A percentile compares a stretch with the other conserved stretches of the same genome.
phyloP scores from a whole-genome alignment of 768 basidiomycete genomes.

The Rhodotorula toruloides region DNA sequence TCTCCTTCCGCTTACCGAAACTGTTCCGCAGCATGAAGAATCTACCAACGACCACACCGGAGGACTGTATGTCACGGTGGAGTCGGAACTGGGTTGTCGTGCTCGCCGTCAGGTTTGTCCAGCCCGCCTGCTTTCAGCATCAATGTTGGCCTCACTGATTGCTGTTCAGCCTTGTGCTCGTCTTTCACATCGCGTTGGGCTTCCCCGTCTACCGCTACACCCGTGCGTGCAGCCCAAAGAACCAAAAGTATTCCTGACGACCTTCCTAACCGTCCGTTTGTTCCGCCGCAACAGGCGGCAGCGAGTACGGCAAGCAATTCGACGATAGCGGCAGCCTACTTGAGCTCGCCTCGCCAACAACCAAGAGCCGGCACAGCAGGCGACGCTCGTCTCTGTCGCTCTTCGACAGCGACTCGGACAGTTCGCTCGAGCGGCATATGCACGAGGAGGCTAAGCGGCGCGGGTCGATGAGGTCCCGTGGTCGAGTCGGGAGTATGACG shows the following conservation, averaged over 20 bases:
- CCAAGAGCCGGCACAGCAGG: too few relatives aligned
- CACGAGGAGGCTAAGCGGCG: too few relatives aligned
- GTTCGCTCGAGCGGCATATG: too few relatives aligned
- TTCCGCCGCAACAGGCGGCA: too few relatives aligned
- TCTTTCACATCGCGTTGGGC: conserved; percentile 12
- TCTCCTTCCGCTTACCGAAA: not conserved
- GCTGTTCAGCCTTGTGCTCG: not conserved
- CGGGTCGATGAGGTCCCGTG: too few relatives aligned
- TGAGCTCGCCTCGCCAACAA: too few relatives aligned
- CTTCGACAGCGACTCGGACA: too few relatives aligned
- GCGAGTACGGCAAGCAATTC: conserved; percentile 6
- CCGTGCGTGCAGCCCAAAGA: not conserved
- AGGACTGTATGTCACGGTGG: not conserved
- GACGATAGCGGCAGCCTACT: too few relatives aligned
- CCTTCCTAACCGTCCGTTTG: not conserved
- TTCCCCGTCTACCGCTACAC: conserved; percentile 34
- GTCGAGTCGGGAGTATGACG: too few relatives aligned
- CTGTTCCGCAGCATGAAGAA: not conserved
- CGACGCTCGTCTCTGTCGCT: too few relatives aligned
- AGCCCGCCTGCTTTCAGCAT: not conserved
- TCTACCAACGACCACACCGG: not conserved
- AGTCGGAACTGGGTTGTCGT: conserved; percentile 20
- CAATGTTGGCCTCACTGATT: not conserved
- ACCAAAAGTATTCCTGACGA: not conserved
- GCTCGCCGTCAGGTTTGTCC: not conserved